Conservation (phyloP, 2,329 filamentous ascomycete genomes). For the Microdochium bolleyi region DNA sequence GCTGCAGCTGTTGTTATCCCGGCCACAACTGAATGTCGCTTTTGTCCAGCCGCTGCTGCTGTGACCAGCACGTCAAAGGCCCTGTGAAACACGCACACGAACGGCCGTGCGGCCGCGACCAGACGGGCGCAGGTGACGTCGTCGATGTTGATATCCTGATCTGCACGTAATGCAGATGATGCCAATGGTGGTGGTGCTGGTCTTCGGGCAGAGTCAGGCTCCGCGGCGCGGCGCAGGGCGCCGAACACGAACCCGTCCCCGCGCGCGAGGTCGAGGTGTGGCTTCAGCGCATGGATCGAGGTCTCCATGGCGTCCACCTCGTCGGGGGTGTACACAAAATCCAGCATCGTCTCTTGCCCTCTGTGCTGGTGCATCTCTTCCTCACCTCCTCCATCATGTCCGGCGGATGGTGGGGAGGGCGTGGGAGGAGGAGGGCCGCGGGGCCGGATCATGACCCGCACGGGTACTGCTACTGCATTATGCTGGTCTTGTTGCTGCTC, state of each 20-base stretch:
- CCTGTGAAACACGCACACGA: conserved; percentile 44
- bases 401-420: conserved; percentile 10
- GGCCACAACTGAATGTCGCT: too few relatives aligned
- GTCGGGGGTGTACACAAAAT: conserved; percentile 39
- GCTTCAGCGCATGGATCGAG: conserved; percentile 28
- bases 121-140: conserved; percentile 28
- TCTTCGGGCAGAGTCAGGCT: conserved; percentile 13
- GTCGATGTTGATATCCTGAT: conserved; percentile 25
- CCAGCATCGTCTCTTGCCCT: conserved; percentile 13
- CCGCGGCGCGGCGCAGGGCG: conserved; percentile 10
- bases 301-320: conserved; percentile 36
- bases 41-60: conserved; percentile 3
- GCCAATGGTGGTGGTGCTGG: not conserved
- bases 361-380: not conserved
- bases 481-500: not conserved
- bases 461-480: conserved; percentile 18
- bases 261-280: conserved; percentile 26
- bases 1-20: conserved; percentile 2
- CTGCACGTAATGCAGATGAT: not conserved
- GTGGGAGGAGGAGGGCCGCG: conserved; percentile 25
- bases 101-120: conserved; percentile 30
- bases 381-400: conserved; percentile 3
- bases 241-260: conserved; percentile 54
- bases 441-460: conserved; percentile 50
- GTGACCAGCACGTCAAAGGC: conserved; percentile 43